Evolutionary conservation across 2,329 filamentous ascomycete species (phyloP).

Genomic region (Stachybotrys echinatus): DNA sequence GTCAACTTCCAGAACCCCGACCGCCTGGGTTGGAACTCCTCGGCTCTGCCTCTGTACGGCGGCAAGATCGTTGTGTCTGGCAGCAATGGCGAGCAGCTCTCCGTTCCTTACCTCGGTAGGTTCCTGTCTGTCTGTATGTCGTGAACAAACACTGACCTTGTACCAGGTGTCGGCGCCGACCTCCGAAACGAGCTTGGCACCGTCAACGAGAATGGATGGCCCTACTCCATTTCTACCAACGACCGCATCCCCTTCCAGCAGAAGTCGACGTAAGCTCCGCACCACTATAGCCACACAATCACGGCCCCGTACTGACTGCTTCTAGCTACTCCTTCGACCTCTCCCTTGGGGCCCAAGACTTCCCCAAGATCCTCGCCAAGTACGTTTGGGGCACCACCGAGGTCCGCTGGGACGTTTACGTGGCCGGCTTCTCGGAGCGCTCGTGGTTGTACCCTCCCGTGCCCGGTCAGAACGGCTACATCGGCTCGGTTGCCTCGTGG

Average conservation of each 20-base stretch:
- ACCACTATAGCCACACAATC: not conserved
- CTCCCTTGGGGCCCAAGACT: slow-evolving; percentile 6
- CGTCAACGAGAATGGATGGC: not conserved
- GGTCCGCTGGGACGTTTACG: slow-evolving; percentile 1
- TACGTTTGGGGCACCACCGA: not conserved
- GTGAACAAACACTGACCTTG: not conserved
- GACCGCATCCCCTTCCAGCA: not conserved
- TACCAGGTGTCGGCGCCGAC: slow-evolving; percentile 10
- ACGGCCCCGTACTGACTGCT: not conserved
- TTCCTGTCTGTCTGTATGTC: too few relatives aligned
- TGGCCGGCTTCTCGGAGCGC: slow-evolving; percentile 17
- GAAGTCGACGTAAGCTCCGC: slow-evolving; percentile 1
- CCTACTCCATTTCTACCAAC: not conserved
- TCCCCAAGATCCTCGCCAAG: slow-evolving; percentile 8
- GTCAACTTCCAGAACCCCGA: not conserved
- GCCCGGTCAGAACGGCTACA: slow-evolving; percentile 22
- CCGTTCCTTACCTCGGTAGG: slow-evolving; percentile 19
- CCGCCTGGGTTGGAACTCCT: not conserved
- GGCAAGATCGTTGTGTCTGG: slow-evolving; percentile 25
- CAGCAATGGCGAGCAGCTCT: slow-evolving; percentile 22
- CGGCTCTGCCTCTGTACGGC: slow-evolving; percentile 24
- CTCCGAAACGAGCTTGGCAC: slow-evolving; percentile 1
- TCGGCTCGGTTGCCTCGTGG: slow-evolving; percentile 23
- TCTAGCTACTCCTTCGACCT: not conserved
- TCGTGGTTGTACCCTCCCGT: slow-evolving; percentile 29